Percentiles rank a stretch among this genome's conserved stretches.
Conservation (phyloP, 192 early-diverging fungal species). For the Coemansia sp. region DNA sequence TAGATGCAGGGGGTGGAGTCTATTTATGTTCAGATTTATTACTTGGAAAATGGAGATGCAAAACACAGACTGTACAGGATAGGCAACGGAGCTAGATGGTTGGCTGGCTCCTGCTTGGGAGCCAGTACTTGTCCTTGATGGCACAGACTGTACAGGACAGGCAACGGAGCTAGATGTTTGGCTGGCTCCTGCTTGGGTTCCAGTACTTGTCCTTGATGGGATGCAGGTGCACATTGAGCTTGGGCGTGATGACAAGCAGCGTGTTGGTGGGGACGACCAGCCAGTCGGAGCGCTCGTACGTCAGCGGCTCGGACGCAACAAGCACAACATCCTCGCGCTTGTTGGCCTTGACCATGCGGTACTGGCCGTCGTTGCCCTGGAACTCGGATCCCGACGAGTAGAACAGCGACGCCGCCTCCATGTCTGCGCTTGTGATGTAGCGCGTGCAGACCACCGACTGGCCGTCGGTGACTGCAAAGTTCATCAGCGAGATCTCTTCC, state of each 20-base stretch:
- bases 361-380: constrained; percentile 64
- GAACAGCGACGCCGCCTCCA: constrained; percentile 75
- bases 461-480: constrained; percentile 85
- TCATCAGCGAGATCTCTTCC: constrained; percentile 68
- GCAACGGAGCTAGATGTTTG: too few relatives aligned
- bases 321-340: constrained; percentile 82
- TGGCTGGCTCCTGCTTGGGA: constrained; percentile 14
- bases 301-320: constrained; percentile 79
- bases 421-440: constrained; percentile 68
- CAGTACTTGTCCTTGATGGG: constrained; percentile 74
- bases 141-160: constrained; percentile 14
- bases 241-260: constrained; percentile 73
- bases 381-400: constrained; percentile 81
- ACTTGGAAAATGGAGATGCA: neutral
- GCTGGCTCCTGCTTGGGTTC: constrained; percentile 25
- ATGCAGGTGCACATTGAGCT: constrained; percentile 72
- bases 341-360: constrained; percentile 67
- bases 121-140: constrained; percentile 69
- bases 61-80: neutral
- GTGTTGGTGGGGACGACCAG: constrained; percentile 77
- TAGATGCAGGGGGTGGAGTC: constrained; percentile 8
- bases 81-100: too few relatives aligned
- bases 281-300: constrained; percentile 82
- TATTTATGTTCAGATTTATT: neutral
- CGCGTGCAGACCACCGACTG: constrained; percentile 74